Evolutionary conservation across 2,329 filamentous ascomycete genomes (phyloP).

Genomic region (Raffaelea arxii): DNA sequence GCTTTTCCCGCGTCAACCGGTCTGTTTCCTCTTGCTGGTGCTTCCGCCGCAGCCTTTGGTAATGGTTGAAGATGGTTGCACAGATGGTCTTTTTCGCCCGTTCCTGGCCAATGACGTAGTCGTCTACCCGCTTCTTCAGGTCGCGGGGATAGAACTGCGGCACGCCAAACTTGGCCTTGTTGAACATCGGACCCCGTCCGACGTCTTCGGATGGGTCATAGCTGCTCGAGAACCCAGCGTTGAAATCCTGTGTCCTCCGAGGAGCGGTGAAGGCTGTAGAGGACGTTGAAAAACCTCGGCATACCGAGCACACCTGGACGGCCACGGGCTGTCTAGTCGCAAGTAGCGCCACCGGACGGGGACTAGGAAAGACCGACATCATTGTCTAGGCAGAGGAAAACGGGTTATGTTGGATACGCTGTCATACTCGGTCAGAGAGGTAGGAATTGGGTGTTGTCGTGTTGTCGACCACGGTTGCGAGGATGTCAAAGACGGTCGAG

Average conservation of each 20-base stretch:
- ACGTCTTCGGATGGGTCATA: conserved; percentile 45
- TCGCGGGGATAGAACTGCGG: conserved; percentile 55
- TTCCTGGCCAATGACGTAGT: conserved; percentile 94
- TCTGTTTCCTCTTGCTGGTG: conserved; percentile 67
- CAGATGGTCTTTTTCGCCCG: conserved; percentile 89
- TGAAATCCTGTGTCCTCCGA: conserved; percentile 39
- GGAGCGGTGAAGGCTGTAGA: conserved; percentile 18
- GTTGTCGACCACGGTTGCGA: no score
- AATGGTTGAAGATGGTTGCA: conserved; percentile 92
- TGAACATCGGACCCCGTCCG: conserved; percentile 52
- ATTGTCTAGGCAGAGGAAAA: no score
- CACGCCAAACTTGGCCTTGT: conserved; percentile 46
- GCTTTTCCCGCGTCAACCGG: conserved; percentile 48
- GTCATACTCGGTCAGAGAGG: no score
- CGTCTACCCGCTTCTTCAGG: conserved; percentile 84
- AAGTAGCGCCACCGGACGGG: conserved; percentile 7
- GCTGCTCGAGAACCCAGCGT: conserved; percentile 47
- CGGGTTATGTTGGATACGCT: no score
- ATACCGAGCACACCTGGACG: background rate
- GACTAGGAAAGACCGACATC: conserved; percentile 11
- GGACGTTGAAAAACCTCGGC: conserved; percentile 21
- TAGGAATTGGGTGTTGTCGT: background rate
- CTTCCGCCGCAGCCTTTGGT: conserved; percentile 73
- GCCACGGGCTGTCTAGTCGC: background rate
- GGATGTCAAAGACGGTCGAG: background rate